These are phyloP conservation scores for Phlebopus sp. DNA, from an alignment of 1,284 basidiomycete species.

Conservation along the genomic window DNA sequence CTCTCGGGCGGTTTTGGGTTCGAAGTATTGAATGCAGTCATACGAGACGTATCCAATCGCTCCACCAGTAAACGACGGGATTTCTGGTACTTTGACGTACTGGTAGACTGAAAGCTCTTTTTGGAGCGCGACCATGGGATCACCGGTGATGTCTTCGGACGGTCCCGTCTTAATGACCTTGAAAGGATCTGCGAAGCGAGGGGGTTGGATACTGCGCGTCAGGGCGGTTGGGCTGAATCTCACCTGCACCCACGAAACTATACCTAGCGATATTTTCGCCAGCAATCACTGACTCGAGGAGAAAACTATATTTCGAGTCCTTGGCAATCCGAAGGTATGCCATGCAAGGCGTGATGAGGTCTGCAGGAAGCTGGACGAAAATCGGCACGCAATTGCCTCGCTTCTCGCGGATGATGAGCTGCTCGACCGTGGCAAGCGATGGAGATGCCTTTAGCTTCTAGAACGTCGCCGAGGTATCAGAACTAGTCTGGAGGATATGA, in stretches of 20 bases:
- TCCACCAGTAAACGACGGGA: conserved; percentile 95
- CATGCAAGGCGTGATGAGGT: conserved; percentile 95
- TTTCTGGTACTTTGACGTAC: conserved; percentile 88
- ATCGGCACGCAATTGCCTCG: conserved; percentile 90
- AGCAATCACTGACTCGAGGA: conserved; percentile 88
- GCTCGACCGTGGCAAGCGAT: conserved; percentile 66
- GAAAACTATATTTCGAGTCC: conserved; percentile 89
- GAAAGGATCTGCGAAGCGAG: conserved; percentile 70
- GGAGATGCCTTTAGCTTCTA: conserved; percentile 68
- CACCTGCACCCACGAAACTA: conserved; percentile 94
- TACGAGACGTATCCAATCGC: conserved; percentile 98
- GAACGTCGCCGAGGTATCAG: conserved; percentile 5
- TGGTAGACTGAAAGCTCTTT: conserved; percentile 84
- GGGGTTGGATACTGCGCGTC: neutral
- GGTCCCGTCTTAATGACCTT: conserved; percentile 91
- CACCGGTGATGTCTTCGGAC: conserved; percentile 78
- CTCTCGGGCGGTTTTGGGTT: conserved; percentile 82
- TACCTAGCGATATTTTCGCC: conserved; percentile 93
- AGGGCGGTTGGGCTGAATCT: conserved; percentile 28
- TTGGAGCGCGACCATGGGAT: conserved; percentile 85
- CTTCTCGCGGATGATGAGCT: conserved; percentile 73
- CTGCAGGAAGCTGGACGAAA: conserved; percentile 90
- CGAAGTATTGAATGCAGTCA: conserved; percentile 96
- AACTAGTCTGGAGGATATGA: neutral
- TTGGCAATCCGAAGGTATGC: conserved; percentile 93